These are phyloP conservation scores for Cystobasidium onofrii DNA, from an alignment of 768 basidiomycete genomes.

Conservation along the genomic window DNA sequence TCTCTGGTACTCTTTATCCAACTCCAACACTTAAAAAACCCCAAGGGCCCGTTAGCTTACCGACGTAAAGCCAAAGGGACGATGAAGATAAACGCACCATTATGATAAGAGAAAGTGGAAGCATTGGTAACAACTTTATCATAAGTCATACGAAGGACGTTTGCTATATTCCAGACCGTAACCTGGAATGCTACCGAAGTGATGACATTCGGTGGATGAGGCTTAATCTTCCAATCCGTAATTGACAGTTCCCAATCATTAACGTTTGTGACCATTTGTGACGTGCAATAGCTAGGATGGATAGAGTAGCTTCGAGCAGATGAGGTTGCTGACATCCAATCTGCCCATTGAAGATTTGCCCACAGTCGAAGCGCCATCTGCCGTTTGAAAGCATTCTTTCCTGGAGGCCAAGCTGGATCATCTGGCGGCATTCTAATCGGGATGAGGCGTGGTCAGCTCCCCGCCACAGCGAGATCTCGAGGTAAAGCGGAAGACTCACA, in stretches of 20 bases:
- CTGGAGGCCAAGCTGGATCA: conserved; percentile 1
- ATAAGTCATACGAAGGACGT: neutral
- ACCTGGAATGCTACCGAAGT: neutral
- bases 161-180: neutral
- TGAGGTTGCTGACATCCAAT: conserved; percentile 3
- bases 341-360: conserved; percentile 1
- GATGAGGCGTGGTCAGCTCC: neutral
- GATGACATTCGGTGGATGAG: neutral
- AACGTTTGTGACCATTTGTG: neutral
- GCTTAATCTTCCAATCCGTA: conserved; percentile 2
- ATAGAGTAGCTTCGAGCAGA: conserved; percentile 5
- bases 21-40: neutral
- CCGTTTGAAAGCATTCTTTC: conserved; percentile 5
- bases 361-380: neutral
- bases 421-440: neutral
- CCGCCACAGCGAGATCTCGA: neutral
- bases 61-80: no score
- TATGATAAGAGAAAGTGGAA: neutral
- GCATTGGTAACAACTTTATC: conserved; percentile 1
- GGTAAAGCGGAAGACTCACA: neutral
- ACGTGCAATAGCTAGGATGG: conserved; percentile 4
- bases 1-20: conserved; percentile 3
- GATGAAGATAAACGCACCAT: neutral
- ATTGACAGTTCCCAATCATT: neutral
- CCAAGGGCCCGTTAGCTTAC: no score